These are phyloP conservation scores for Sporothrix phasma DNA, from an alignment of 2,329 filamentous ascomycete species.

Conservation along the genomic window DNA sequence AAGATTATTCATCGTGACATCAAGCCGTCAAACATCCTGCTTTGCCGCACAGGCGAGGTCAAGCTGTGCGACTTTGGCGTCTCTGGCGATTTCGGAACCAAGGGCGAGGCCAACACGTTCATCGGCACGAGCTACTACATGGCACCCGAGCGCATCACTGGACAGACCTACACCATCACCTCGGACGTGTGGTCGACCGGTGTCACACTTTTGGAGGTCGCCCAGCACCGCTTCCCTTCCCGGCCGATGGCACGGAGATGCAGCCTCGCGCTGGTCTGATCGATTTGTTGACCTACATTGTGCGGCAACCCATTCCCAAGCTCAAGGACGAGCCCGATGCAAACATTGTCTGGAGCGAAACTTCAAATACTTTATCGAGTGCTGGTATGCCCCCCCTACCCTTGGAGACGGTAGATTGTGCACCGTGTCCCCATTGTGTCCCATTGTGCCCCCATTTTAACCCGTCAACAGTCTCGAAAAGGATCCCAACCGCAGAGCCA, in stretches of 20 bases:
- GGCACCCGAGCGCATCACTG: constrained; percentile 95
- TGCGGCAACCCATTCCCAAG: constrained; percentile 87
- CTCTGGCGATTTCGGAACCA: constrained; percentile 94
- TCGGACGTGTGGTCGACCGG: constrained; percentile 97
- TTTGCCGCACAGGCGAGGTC: constrained; percentile 85
- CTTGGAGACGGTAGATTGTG: constrained; percentile 12
- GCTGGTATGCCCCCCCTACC: constrained; percentile 61
- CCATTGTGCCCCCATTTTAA: no score
- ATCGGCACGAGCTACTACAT: constrained; percentile 99
- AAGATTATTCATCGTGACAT: constrained; percentile 99
- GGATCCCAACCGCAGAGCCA: constrained; percentile 74
- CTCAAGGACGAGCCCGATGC: constrained; percentile 89
- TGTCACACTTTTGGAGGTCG: constrained; percentile 96
- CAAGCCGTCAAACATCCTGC: constrained; percentile 93
- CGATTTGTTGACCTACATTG: constrained; percentile 93
- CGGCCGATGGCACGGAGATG: constrained; percentile 90
- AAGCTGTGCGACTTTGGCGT: constrained; percentile 99
- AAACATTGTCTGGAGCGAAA: constrained; percentile 86
- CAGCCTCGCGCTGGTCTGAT: constrained; percentile 88
- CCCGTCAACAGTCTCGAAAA: constrained; percentile 67
- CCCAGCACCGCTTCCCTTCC: constrained; percentile 96
- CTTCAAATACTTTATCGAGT: constrained; percentile 99
- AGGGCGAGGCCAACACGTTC: constrained; percentile 96
- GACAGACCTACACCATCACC: constrained; percentile 95
- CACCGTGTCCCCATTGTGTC: not conserved